Evolutionary conservation across 345 rosid species (phyloP), one percentile per base, ranked within the genome.

Genomic region (Bruguiera parviflora): DNA sequence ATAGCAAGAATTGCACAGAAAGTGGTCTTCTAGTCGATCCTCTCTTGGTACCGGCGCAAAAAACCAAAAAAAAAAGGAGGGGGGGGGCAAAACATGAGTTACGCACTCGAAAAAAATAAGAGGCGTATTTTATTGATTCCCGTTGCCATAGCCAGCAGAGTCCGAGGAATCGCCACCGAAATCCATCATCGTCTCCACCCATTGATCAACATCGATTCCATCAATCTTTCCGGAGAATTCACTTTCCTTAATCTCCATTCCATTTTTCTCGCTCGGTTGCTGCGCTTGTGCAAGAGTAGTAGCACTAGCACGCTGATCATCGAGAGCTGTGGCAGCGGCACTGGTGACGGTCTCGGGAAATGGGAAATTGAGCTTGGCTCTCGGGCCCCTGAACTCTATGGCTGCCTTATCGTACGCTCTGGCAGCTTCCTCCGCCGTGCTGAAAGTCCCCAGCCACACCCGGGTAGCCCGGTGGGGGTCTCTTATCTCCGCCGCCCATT

Each of bases 381-480:
- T 69, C 0, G 86, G 77, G 9, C 86, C 86, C 15, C 84, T 82
- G 68, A 80, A 83, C 53, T 81, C 87, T 5, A 76, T 72, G 33
- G 87, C 87, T 1, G 98, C 99, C 70, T 83, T 86, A 53, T 95
- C 99, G 73, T 95, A 95, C 2, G 99, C 98, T 25, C 92, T 79
- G 2, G 99, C 99, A 0, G 99, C 99, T 6, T 88, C 98, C 76
- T 92, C 98, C 1, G 90, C 97, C 0, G 96, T 90, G 72, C 35
- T 86, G 65, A 95, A 95, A 2, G 99, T 95, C 18, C 99, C 99
- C 0, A 95, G 88, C 99, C 99, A 95, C 4, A 95, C 99, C 66
- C 99, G 77, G 0, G 71, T 68, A 1, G 97, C 96, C 71, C 88
- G 78, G 68, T 81, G 73, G 0, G 99, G 99, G 71, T 95, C 99